Conservation (phyloP, 495 filamentous ascomycete genomes). For the Neurospora intermedia region DNA sequence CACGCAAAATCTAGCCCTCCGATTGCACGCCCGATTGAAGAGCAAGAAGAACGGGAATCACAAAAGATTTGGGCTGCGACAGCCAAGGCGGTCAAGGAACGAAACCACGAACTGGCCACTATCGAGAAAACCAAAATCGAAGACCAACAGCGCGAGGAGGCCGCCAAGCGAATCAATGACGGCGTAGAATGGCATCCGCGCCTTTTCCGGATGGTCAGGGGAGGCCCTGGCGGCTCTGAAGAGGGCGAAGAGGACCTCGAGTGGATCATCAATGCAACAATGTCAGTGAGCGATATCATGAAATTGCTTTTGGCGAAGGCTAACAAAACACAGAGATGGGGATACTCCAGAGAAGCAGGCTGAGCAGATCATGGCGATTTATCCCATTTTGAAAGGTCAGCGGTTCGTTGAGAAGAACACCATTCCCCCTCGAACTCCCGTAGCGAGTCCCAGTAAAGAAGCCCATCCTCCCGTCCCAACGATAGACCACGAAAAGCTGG, state of each 20-base stretch:
- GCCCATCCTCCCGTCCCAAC: constrained; percentile 9
- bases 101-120: constrained; percentile 82
- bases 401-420: constrained; percentile 27
- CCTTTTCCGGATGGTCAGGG: constrained; percentile 67
- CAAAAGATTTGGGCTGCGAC: constrained; percentile 78
- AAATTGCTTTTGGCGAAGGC: constrained; percentile 4
- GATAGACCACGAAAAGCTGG: neutral
- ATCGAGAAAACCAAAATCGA: constrained; percentile 94
- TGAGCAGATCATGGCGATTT: constrained; percentile 77
- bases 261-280: constrained; percentile 83
- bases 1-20: constrained; percentile 66
- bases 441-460: constrained; percentile 13
- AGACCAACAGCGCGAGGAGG: constrained; percentile 80
- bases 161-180: constrained; percentile 67
- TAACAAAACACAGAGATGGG: constrained; percentile 40
- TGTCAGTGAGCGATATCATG: constrained; percentile 45
- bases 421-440: constrained; percentile 25
- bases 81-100: constrained; percentile 64
- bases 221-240: constrained; percentile 59
- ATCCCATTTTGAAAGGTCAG: constrained; percentile 76
- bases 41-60: constrained; percentile 87
- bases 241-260: constrained; percentile 84
- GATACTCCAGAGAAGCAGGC: constrained; percentile 60
- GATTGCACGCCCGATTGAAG: constrained; percentile 61
- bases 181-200: constrained; percentile 83